Evolutionary conservation across 805 yeast genomes (phyloP), one percentile per base, ranked within the genome.

Genomic region (Starmera caribaea): DNA sequence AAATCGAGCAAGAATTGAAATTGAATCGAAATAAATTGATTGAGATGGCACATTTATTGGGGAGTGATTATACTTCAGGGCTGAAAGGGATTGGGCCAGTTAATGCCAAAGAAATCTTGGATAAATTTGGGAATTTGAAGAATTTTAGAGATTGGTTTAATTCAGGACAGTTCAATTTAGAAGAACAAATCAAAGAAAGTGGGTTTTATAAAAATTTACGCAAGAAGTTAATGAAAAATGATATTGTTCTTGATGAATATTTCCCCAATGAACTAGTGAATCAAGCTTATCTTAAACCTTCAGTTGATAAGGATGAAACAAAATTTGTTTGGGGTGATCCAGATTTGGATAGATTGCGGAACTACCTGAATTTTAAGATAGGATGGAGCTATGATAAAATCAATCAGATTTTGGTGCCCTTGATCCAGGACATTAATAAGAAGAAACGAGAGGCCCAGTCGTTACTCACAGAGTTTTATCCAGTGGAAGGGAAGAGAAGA

Each of bases 31-130:
- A 62, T 1, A 73, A 73, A 41, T 61, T 92, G 57, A 86, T 92
- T 26, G 87, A 84, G 34, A 61, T 92, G 43, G 98, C 97, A 0
- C 69, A 79, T 36, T 59, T 92, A 21, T 61, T 92, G 16, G 99
- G 99, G 0, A 86, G 96, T 58, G 98, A 92, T 62, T 92, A 92
- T 56, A 89, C 98, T 0, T 85, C 81, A 39, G 99, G 99, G 0
- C 61, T 92, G 30, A 81, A 84, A 42, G 95, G 97, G 3, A 72
- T 92, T 43, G 99, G 99, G 1, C 96, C 96, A 0, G 97, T 92
- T 1, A 71, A 81, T 15, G 92, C 95, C 0, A 76, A 87, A 76
- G 97, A 92, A 57, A 74, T 92, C 15, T 51, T 92, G 30, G 95
- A 95, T 0, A 95, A 89, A 49, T 92, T 90, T 61, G 76, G 73